Percentiles rank a stretch among this genome's conserved stretches.
phyloP scores from a whole-genome alignment of 805 yeast species.

The Sugiyamaella chiloensis region DNA sequence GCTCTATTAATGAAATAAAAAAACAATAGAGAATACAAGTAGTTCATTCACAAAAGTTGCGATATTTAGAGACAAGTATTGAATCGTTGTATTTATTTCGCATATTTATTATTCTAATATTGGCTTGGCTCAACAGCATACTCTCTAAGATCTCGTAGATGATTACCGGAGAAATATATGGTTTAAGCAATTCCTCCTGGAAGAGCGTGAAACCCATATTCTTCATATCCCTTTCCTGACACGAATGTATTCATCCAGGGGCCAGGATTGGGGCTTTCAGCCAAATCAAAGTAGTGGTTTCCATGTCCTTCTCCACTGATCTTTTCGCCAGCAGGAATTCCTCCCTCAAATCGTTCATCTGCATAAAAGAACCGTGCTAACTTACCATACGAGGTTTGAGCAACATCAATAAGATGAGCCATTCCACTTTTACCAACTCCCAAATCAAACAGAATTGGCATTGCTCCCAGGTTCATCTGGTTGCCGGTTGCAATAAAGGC shows the following conservation, averaged over 20 bases:
- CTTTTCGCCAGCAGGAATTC: not conserved
- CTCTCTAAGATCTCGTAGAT: no score
- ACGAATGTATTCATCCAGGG: conserved; percentile 1
- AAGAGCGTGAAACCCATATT: not conserved
- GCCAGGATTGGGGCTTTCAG: not conserved
- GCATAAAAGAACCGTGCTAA: conserved; percentile 3
- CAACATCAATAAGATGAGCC: not conserved
- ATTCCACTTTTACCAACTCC: not conserved
- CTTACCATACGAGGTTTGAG: not conserved
- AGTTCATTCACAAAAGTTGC: no score
- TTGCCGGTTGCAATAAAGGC: not conserved
- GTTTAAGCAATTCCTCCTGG: no score
- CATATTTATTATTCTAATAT: no score
- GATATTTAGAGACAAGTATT: no score
- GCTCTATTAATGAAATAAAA: not conserved
- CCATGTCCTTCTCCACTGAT: conserved; percentile 1
- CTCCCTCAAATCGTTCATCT: not conserved
- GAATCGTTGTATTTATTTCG: no score
- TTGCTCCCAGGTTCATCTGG: not conserved
- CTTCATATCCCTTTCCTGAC: not conserved
- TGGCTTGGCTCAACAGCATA: no score
- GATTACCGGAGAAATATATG: no score
- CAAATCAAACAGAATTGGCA: not conserved
- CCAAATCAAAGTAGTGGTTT: not conserved
- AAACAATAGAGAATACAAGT: not conserved